Evolutionary conservation across 768 basidiomycete genomes (phyloP), one percentile per base, ranked within the genome.

Genomic region (Leccinum pellstonianum): DNA sequence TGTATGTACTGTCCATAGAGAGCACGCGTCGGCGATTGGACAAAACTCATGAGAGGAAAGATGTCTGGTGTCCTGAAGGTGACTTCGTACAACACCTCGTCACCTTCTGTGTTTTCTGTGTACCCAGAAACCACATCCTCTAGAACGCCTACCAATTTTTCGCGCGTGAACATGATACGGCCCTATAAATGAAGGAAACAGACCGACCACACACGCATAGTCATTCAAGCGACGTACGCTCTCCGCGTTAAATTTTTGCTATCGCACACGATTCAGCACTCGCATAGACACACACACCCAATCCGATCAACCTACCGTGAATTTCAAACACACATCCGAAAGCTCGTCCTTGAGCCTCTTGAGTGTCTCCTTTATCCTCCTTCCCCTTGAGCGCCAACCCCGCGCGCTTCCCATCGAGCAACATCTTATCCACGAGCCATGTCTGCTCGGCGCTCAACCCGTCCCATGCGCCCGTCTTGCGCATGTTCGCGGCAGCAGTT

Each of bases 31-130:
- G 35, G 21, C 19, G 5, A 4, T 11, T 10, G 15, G 31, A 15
- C 14, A 41, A 31, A 10, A 74, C 83, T 58, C 66, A 89, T 90
- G 50, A 92, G 58, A 0, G 90, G 90, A 76, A 85, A 83, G 64
- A 91, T 88, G 67, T 91, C 90, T 1, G 90, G 88, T 0, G 88
- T 88, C 75, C 91, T 92, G 79, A 81, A 90, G 1, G 89, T 90
- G 38, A 91, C 83, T 51, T 87, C 85, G 72, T 84, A 88, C 2
- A 87, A 71, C 49, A 83, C 84, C 54, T 80, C 79, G 62, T 68
- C 79, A 37, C 74, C 83, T 59, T 85, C 85, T 0, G 78, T 82
- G 50, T 82, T 83, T 68, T 88, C 87, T 27, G 77, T 77, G 67
- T 86, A 93, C 4, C 92, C 91, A 41, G 86, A 86, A 21, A 92